Base-by-base conservation (phyloP, 225 moss, liverwort and hornwort species). In the Straminergon stramineum region DNA sequence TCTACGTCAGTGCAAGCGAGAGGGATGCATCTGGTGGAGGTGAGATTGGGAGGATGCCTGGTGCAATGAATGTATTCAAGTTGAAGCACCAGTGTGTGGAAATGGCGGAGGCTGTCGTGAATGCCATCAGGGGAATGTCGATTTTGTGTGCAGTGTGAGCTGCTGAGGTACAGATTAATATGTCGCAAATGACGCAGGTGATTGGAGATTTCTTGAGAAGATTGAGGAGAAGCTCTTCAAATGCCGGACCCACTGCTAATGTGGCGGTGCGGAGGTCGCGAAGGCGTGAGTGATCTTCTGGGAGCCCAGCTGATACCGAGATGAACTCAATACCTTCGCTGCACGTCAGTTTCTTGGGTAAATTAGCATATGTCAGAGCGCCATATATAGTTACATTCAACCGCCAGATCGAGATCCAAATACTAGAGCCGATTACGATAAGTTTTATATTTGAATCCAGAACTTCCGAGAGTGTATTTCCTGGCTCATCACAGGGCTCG, bases 61-160 rank as follows among this genome's bases (percentile, higher is more conserved):
- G 30, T 6, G 83, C 65, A 11, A 91, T 52, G 75, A 87, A 60
- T 2, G 56, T 16, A 18, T 79, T 58, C 23, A 90, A 41, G 65
- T 90, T 68, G 87, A 43, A 84, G 26, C 6, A 13, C 55, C 87
- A 90, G 9, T 90, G 84, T 48, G 27, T 15, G 58, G 89, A 64
- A 14, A 90, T 64, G 55, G 92, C 90, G 75, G 92, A 92, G 14
- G 84, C 53, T 10, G 90, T 90, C 3, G 34, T 66, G 34, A 92
- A 75, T 10, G n/a, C 83, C 28, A 66, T 74, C 18, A 87, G 66
- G 8, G 92, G 87, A 17, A 92, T 84, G 26, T 23, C 61, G 24
- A 86, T 13, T n/a, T 71, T 83, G 6, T 60, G 70, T 20, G 89
- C 87, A 8, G 17, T 32, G 26, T 80, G 79, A 14, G 65, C 71